A percentile compares a stretch with the other conserved stretches of the same genome.
Evolutionary conservation across 2,329 filamentous ascomycete species (phyloP).

Genomic region (Claviceps pazoutovae): DNA sequence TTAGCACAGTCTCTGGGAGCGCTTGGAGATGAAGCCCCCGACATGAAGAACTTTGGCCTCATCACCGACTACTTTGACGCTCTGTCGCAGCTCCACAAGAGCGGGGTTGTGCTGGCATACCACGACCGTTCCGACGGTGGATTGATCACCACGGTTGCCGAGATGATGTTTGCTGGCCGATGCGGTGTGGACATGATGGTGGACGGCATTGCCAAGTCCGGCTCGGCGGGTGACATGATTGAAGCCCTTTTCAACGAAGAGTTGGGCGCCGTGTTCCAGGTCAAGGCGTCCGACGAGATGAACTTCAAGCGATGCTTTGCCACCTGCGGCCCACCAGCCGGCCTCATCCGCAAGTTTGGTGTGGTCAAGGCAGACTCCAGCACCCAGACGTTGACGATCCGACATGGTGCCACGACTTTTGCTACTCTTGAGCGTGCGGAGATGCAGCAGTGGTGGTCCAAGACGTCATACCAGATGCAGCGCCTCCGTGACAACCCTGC

Average conservation of each 20-base stretch:
- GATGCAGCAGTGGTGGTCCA: slow-evolving; percentile 79
- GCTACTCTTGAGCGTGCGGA: slow-evolving; percentile 54
- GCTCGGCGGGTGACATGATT: slow-evolving; percentile 50
- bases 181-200: slow-evolving; percentile 78
- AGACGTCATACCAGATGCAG: slow-evolving; percentile 85
- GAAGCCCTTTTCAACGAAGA: slow-evolving; percentile 90
- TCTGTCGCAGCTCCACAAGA: slow-evolving; percentile 48
- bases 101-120: slow-evolving; percentile 65
- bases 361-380: slow-evolving; percentile 54
- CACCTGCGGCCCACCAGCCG: slow-evolving; percentile 70
- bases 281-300: slow-evolving; percentile 69
- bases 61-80: slow-evolving; percentile 90
- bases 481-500: slow-evolving; percentile 74
- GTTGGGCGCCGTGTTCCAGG: slow-evolving; percentile 89
- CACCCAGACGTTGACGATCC: slow-evolving; percentile 67
- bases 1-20: slow-evolving; percentile 81
- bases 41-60: slow-evolving; percentile 68
- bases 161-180: slow-evolving; percentile 97
- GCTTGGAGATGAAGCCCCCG: slow-evolving; percentile 70
- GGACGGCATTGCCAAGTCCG: slow-evolving; percentile 53
- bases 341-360: slow-evolving; percentile 74
- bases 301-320: slow-evolving; percentile 84
- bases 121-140: slow-evolving; percentile 92
- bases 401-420: slow-evolving; percentile 53
- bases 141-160: slow-evolving; percentile 74